Evolutionary conservation across 2,329 filamentous ascomycete genomes (phyloP), one percentile per base, ranked within the genome.

Genomic region (Plenodomus lindquistii): DNA sequence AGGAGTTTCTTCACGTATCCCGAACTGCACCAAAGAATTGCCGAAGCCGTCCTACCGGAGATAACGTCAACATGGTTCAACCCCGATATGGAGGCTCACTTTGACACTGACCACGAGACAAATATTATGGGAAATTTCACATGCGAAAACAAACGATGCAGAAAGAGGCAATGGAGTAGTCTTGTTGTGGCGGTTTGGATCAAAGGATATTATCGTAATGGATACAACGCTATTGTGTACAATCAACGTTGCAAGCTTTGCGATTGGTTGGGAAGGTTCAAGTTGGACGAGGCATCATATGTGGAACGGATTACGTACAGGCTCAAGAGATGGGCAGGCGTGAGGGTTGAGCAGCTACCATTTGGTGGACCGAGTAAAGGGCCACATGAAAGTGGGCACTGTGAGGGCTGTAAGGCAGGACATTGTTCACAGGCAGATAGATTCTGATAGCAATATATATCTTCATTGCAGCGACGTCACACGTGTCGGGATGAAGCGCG

Each of bases 291-390:
- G 43, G 2, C 50, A 31, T 52, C 50, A 22, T 65, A 65, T 38
- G 29, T 63, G 20, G 58, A 62, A 4, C 47, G 60, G 39, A 48
- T 65, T 39, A 37, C 60, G 22, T 62, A 58, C 27, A 50, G 61
- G 40, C 41, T 65, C 9, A 60, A 55, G 50, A 58, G 31, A 31
- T 65, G 58, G 61, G 59, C 61, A 38, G 61, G 58, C 15, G 44
- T 61, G 17, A 1, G 4, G 9, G 19, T 50, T 13, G 47, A 57
- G 40, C 16, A 6, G 11, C 48, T 19, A 31, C 7, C 20, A 2
- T 47, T 36, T 22, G 9, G 19, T 18, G 7, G 2, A 2, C 27
- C 24, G 11, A 22, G 5, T 27, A 31, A 4, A 2, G n/a, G 13
- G 3, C 49, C 44, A 4, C 44, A 52, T 37, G 24, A 48, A 15